These are phyloP conservation scores for Achlya hypogyna DNA, from an alignment of 352 stramenopile genomes.

Conservation along the genomic window DNA sequence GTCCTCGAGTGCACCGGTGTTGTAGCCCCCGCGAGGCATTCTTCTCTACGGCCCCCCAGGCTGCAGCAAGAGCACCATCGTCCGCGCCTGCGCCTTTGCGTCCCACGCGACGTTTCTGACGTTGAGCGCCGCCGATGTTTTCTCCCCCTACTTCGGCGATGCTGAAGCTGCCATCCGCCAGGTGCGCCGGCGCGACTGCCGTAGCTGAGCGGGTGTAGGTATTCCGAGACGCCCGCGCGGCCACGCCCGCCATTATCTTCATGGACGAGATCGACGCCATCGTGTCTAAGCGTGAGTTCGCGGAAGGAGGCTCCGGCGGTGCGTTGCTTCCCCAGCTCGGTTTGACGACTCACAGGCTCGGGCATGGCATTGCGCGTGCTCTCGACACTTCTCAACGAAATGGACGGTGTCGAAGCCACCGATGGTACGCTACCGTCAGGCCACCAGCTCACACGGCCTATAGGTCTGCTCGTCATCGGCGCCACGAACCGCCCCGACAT, in stretches of 20 bases:
- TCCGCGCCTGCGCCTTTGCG: constrained; percentile 64
- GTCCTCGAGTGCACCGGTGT: not conserved
- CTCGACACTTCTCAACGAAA: constrained; percentile 96
- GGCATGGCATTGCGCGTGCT: constrained; percentile 87
- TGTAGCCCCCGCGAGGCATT: constrained; percentile 56
- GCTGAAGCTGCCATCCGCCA: constrained; percentile 74
- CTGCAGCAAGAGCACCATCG: constrained; percentile 87
- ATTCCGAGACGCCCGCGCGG: constrained; percentile 64
- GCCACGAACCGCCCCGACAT: constrained; percentile 97
- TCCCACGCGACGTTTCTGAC: constrained; percentile 80
- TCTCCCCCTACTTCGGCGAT: constrained; percentile 84
- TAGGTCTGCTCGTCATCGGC: constrained; percentile 91
- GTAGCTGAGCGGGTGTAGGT: constrained; percentile 22
- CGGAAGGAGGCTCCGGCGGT: constrained; percentile 26
- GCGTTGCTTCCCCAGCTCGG: not conserved
- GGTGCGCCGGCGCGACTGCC: constrained; percentile 8
- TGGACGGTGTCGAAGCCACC: constrained; percentile 93
- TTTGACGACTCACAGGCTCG: constrained; percentile 24
- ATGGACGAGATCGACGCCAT: constrained; percentile 86
- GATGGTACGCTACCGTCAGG: constrained; percentile 45
- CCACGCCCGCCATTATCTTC: constrained; percentile 87
- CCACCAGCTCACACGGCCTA: not conserved
- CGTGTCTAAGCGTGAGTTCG: constrained; percentile 71
- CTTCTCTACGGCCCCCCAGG: constrained; percentile 85
- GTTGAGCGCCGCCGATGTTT: constrained; percentile 78